Base-by-base conservation (phyloP, 2,329 filamentous ascomycete genomes). In the Colletotrichum acutatum region DNA sequence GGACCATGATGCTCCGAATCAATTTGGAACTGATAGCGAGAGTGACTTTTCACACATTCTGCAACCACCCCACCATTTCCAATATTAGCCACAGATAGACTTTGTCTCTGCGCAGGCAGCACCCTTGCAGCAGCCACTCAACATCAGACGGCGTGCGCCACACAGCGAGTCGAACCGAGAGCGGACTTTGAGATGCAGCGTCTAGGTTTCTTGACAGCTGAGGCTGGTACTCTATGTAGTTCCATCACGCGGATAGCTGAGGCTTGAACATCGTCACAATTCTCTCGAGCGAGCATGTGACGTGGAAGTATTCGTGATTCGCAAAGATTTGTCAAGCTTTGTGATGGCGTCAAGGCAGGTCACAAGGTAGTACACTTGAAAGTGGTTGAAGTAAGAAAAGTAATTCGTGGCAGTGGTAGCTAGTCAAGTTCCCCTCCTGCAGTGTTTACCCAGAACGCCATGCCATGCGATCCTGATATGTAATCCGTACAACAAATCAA, bases 401-500 rank as follows among this genome's bases (percentile, higher is more conserved):
- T 26, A 30, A 16, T 11, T 66, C 49, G 26, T 52, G 16, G 66
- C 53, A 60, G 62, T 49, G 14, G 14, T 28, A 64, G 32, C 19
- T 34, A 42, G 34, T n/a, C 46, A 64, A 64, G 37, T 37, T 30
- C 63, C 42, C 19, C 42, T 49, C 37, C 26, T 61, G 16, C 19
- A 62, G 28, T 62, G 32, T 59, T 58, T 61, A 53, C 53, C 70
- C 70, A 70, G 56, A 72, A 72, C 70, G 70, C 70, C 70, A 46
- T 66, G 70, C 70, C 60, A 72, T 72, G 70, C 70, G 66, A 61
- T 72, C 70, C 70, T 66, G 70, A 52, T 72, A 66, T 66, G 70
- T 72, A 61, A 32, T 57, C 60, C 59, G n/a, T 57, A 57, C 54
- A 65, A 57, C 24, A 66, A 70, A 69, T 60, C 42, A 57, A 42